phyloP scores from a whole-genome alignment of 140 eudicot species.

The Bidens hawaiensis region DNA sequence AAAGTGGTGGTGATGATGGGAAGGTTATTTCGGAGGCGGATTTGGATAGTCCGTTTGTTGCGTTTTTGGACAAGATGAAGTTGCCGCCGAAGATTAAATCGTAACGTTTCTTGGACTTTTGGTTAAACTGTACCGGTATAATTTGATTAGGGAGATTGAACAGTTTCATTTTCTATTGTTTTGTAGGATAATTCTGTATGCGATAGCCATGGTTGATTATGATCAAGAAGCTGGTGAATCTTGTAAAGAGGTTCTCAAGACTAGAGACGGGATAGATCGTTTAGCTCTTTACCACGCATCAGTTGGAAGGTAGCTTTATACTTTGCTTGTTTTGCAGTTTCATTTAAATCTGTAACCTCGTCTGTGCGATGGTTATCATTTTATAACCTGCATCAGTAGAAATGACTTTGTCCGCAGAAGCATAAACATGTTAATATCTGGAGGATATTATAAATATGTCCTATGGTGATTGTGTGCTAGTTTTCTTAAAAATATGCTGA shows the following conservation, averaged over 20 bases:
- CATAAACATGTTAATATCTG: not conserved
- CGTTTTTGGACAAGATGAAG: conserved; percentile 52
- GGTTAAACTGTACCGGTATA: not conserved
- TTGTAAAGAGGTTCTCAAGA: conserved; percentile 59
- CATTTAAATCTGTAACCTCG: not conserved
- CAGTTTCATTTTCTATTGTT: not conserved
- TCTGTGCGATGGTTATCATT: not conserved
- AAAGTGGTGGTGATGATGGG: conserved; percentile 24
- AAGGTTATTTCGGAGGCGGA: conserved; percentile 54
- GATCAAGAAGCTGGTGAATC: conserved; percentile 64
- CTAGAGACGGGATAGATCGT: conserved; percentile 71
- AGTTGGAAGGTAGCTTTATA: conserved; percentile 61
- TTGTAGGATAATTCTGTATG: conserved; percentile 83
- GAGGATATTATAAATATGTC: not conserved
- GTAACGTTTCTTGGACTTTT: conserved; percentile 30
- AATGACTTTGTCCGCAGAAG: not conserved
- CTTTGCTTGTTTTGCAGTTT: conserved; percentile 15
- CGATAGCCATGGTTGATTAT: conserved; percentile 79
- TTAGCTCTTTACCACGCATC: conserved; percentile 89
- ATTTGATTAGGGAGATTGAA: not conserved
- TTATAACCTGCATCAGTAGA: conserved; percentile 3
- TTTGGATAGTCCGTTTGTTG: conserved; percentile 75
- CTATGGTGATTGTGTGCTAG: conserved; percentile 8
- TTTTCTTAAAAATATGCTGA: conserved; percentile 6
- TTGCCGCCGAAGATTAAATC: conserved; percentile 76